These are phyloP conservation scores for Tricholoma sp. DNA, from an alignment of 768 basidiomycete genomes.

Conservation along the genomic window DNA sequence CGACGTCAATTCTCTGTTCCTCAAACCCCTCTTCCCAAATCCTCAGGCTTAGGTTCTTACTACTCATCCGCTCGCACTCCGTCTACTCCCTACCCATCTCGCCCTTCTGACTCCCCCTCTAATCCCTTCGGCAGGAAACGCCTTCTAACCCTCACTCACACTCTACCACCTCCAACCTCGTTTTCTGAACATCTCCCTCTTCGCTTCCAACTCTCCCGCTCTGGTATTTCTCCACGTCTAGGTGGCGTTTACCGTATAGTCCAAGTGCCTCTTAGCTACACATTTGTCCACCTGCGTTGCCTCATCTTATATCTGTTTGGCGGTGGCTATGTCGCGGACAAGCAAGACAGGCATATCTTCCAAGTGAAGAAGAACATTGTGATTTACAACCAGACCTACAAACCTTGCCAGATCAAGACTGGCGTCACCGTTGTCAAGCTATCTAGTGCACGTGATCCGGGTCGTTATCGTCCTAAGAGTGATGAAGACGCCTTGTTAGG, in stretches of 20 bases:
- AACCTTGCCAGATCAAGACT: constrained; percentile 48
- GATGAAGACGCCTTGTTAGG: constrained; percentile 25
- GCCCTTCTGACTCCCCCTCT: constrained; percentile 63
- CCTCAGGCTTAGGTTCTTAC: constrained; percentile 16
- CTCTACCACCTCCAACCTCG: constrained; percentile 38
- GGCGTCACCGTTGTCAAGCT: constrained; percentile 45
- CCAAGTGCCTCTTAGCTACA: constrained; percentile 68
- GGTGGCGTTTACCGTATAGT: constrained; percentile 60
- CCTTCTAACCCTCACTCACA: constrained; percentile 31
- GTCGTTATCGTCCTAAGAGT: constrained; percentile 32
- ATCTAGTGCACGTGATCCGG: constrained; percentile 50
- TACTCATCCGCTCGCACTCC: constrained; percentile 20
- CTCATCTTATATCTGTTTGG: constrained; percentile 61
- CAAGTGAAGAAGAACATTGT: constrained; percentile 48
- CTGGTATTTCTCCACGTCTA: constrained; percentile 22
- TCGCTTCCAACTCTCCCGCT: constrained; percentile 54
- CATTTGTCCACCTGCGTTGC: constrained; percentile 58
- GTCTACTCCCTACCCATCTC: constrained; percentile 38
- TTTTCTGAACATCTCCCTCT: constrained; percentile 60
- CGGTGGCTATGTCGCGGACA: constrained; percentile 16
- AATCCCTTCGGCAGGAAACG: constrained; percentile 65
- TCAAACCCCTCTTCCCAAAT: constrained; percentile 20
- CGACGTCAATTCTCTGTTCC: constrained; percentile 12
- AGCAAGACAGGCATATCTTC: constrained; percentile 50
- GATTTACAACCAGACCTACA: constrained; percentile 34